Base-by-base conservation (phyloP, 441 rosid genomes). In the Euphorbia neoarborescens region DNA sequence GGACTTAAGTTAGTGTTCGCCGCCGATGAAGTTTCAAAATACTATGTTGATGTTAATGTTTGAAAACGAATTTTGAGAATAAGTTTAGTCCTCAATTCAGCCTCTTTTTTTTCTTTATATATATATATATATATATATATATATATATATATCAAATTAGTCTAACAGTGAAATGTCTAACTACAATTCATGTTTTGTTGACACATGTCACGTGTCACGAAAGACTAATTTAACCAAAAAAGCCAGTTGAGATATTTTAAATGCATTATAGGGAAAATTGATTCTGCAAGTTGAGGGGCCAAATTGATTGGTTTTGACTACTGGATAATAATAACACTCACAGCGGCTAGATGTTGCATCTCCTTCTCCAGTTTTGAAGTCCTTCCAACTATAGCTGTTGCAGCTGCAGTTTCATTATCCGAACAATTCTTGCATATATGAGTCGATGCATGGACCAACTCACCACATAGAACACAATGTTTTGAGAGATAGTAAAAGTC, bases 261-360 rank as follows among this genome's bases (percentile, higher is more conserved):
- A 6, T 48, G 17, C 54, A 48, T 15, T 48, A 17, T 17, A 4
- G 19, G 22, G 19, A 5, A 15, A 44, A 11, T 15, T 19, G 20
- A 5, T 15, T 48, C 5, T 19, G 19, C 54, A 48, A 17, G 8
- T 48, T 48, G 54, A 48, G 19, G 54, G 22, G 20, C 22, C 1
- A 48, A 48, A 48, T 13, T n/a, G 40, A 37, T n/a, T n/a, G n/a
- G n/a, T n/a, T n/a, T n/a, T 32, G 12, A 42, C 48, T 12, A 71
- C 42, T 60, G 53, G 32, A 53, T 15, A 37, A 61, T 3, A 12
- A 30, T 0, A 46, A 67, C 72, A 84, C 94, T 90, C 70, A 87
- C 97, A 62, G 89, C 87, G 67, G 85, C 86, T 22, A 94, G 92
- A 79, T 89, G 97, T 42, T 89, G 98, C 90, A 92, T 90, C 77